Base-by-base conservation (phyloP, 139 green algal genomes). In the Pycnococcus provasolii region DNA sequence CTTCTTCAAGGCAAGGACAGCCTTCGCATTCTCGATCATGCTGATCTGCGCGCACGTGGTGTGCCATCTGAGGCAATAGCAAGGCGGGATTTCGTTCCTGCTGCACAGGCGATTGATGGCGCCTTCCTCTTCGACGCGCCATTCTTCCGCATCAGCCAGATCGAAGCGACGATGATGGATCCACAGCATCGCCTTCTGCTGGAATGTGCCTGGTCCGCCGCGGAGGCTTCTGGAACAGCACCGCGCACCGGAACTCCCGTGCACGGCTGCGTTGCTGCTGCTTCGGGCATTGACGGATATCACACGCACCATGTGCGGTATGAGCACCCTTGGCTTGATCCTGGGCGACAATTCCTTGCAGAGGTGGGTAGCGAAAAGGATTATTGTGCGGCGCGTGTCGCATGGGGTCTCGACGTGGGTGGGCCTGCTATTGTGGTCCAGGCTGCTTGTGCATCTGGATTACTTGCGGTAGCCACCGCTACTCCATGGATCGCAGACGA, bases 111-210 rank as follows among this genome's bases (percentile, higher is more conserved):
- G 50, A 13, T 55, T 11, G 50, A 55, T 13, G 50, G 50, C 13
- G 50, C 50, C 11, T 11, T 37, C 13, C 50, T 55, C 15, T 68
- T 65, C 15, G 61, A 68, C n/a, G 8, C 39, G 41, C 15, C 41
- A 26, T 37, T 42, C 50, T 68, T 48, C 43, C 42, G 1, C 66
- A 72, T 73, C 11, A 50, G 45, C 13, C 47, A 37, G 39, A 55
- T 13, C 13, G 66, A 73, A 53, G 66, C 66, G 40, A 53, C 6
- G 13, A 53, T 73, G 60, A 72, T 86, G 58, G 80, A 86, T 44
- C 80, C 80, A 0, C 76, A 84, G 73, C 80, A 86, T 59, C 72
- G 80, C 7, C 63, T 85, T 40, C 59, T 86, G 62, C 59, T 86
- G 41, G 74, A 86, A 13, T 11, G 11, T 11, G 11, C 50, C 11